Evolutionary conservation across 148 eudicot genomes (phyloP), one percentile per base, ranked within the genome.

Genomic region (Silene latifolia): DNA sequence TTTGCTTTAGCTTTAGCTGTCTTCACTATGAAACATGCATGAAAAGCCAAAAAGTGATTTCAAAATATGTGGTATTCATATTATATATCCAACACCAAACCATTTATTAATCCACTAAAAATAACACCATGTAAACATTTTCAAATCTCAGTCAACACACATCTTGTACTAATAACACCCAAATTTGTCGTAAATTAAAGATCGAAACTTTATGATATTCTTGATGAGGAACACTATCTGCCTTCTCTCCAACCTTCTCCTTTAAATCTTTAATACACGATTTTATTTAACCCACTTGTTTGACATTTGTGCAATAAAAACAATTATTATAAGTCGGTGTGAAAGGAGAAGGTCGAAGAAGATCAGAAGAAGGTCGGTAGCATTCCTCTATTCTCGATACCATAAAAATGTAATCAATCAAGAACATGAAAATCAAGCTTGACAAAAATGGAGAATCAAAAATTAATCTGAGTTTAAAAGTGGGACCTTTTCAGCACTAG

Each of bases 401-500:
- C 53, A 73, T 9, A 20, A 19, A 32, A 56, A 44, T 14, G 11
- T 57, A 80, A 73, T 70, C 73, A 35, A 18, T 66, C 51, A 46
- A n/a, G 72, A 51, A 73, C 13, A 8, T 12, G 48, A 64, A 15
- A 47, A 72, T 64, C 57, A 61, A 74, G 56, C 71, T 71, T 78
- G 75, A 17, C 48, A 18, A 42, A 78, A 32, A 71, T 46, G 57
- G 56, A 67, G 72, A 69, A 79, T 71, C 79, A 59, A 24, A 17
- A 51, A 21, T 51, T 0, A 27, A 21, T 71, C 19, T 32, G 60
- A 39, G 29, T 73, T 32, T 60, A 24, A 46, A 72, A 46, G 69
- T 76, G 72, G 48, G 68, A 95, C 99, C 96, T 88, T 87, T 78
- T 87, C 88, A 69, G 92, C 87, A 69, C 72, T 79, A 75, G 89